These are phyloP conservation scores for Zoysia japonica DNA, from an alignment of 176 grass and related monocot species.

Conservation along the genomic window DNA sequence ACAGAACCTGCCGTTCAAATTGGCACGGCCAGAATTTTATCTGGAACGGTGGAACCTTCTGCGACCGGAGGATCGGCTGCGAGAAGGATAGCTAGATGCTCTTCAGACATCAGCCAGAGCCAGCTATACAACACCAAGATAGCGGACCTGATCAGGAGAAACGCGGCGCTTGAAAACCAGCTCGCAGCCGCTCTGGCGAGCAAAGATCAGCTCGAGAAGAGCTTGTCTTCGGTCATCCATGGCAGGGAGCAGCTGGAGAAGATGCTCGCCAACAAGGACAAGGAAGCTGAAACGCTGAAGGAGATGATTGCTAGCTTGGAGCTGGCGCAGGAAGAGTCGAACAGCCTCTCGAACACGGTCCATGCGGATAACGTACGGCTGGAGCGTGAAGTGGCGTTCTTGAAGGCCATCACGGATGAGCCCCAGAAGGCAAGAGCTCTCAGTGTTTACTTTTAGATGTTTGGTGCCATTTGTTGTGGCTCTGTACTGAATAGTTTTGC, in stretches of 20 bases:
- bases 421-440: constrained; percentile 68
- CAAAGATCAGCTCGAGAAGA: constrained; percentile 73
- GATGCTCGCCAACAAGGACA: constrained; percentile 55
- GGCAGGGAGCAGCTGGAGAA: constrained; percentile 70
- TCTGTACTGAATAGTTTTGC: constrained; percentile 34
- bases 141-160: constrained; percentile 61
- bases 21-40: constrained; percentile 27
- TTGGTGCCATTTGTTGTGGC: background rate
- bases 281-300: constrained; percentile 69
- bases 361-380: constrained; percentile 84
- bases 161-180: constrained; percentile 54
- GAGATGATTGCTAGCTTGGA: constrained; percentile 80
- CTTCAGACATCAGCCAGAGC: constrained; percentile 65
- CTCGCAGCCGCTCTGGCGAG: constrained; percentile 48
- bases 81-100: constrained; percentile 51
- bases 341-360: constrained; percentile 74
- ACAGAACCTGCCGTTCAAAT: constrained; percentile 26
- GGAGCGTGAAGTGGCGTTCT: constrained; percentile 84
- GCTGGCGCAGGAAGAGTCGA: constrained; percentile 83
- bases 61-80: constrained; percentile 32
- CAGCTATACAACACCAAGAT: constrained; percentile 71
- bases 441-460: background rate
- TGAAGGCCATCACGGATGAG: constrained; percentile 87
- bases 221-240: constrained; percentile 53
- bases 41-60: constrained; percentile 29